phyloP scores from a whole-genome alignment of 306 rosid species.

The Coriaria nepalensis region DNA sequence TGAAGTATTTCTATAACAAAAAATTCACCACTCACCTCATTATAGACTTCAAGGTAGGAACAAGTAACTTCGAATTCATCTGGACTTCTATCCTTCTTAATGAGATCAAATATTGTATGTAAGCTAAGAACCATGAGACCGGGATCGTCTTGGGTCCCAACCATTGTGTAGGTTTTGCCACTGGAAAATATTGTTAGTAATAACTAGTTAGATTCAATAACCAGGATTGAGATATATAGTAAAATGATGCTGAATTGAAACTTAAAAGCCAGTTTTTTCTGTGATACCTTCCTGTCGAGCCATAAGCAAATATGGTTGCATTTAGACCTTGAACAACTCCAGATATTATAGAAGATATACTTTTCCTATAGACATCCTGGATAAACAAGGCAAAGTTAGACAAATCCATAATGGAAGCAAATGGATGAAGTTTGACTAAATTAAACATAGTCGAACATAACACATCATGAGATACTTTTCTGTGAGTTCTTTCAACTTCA shows the following conservation, averaged over 20 bases:
- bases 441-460: no score
- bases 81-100: constrained; percentile 28
- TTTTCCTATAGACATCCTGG: constrained; percentile 40
- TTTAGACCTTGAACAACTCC: constrained; percentile 55
- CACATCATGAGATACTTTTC: no score
- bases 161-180: constrained; percentile 60
- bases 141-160: constrained; percentile 49
- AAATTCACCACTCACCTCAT: constrained; percentile 25
- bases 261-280: not conserved
- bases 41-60: constrained; percentile 59
- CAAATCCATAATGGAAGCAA: not conserved
- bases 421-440: no score
- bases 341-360: constrained; percentile 36
- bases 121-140: constrained; percentile 64
- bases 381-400: constrained; percentile 4
- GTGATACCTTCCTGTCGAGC: constrained; percentile 54
- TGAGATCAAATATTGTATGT: constrained; percentile 40
- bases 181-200: constrained; percentile 11
- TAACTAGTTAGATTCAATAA: no score
- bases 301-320: constrained; percentile 53
- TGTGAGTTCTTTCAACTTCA: no score
- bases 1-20: not conserved
- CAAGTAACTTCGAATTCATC: constrained; percentile 50
- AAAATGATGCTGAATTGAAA: no score
- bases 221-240: no score